These are phyloP conservation scores for Thalassiosira mediterranea DNA, from an alignment of 352 stramenopile genomes.

Conservation along the genomic window DNA sequence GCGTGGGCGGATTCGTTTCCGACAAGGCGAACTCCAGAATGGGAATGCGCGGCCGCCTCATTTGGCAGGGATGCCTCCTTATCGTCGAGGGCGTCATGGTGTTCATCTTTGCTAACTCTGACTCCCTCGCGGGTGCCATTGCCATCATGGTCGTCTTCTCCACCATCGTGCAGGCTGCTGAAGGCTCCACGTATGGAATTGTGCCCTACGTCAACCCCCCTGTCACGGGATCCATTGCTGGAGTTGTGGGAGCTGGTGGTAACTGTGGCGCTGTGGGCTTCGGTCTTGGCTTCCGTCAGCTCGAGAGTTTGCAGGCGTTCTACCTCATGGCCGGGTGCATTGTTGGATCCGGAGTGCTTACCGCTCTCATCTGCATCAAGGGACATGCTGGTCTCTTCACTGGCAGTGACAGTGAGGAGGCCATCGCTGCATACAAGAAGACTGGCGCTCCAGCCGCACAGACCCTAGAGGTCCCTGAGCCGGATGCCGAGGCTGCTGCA, in stretches of 20 bases:
- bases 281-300: slow-evolving; percentile 68
- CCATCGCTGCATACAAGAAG: slow-evolving; percentile 50
- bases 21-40: slow-evolving; percentile 84
- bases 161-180: slow-evolving; percentile 88
- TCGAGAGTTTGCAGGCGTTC: slow-evolving; percentile 64
- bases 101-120: slow-evolving; percentile 87
- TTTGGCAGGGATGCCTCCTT: slow-evolving; percentile 87
- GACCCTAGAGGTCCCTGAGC: slow-evolving; percentile 61
- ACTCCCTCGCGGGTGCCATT: slow-evolving; percentile 85
- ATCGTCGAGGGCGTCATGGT: slow-evolving; percentile 86
- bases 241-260: slow-evolving; percentile 86
- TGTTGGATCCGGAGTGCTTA: slow-evolving; percentile 50
- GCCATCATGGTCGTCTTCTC: slow-evolving; percentile 91
- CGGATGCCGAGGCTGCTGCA: slow-evolving; percentile 53
- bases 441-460: neutral
- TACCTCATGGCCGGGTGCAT: slow-evolving; percentile 72
- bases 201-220: slow-evolving; percentile 84
- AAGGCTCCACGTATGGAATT: slow-evolving; percentile 85
- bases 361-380: slow-evolving; percentile 68
- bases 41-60: slow-evolving; percentile 90
- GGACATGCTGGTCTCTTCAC: slow-evolving; percentile 72
- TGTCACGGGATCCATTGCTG: slow-evolving; percentile 80
- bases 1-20: slow-evolving; percentile 8
- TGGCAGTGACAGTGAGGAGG: slow-evolving; percentile 63
- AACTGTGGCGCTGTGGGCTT: slow-evolving; percentile 84